These are phyloP conservation scores for Detonula confervacea DNA, from an alignment of 352 stramenopile genomes.

Conservation along the genomic window DNA sequence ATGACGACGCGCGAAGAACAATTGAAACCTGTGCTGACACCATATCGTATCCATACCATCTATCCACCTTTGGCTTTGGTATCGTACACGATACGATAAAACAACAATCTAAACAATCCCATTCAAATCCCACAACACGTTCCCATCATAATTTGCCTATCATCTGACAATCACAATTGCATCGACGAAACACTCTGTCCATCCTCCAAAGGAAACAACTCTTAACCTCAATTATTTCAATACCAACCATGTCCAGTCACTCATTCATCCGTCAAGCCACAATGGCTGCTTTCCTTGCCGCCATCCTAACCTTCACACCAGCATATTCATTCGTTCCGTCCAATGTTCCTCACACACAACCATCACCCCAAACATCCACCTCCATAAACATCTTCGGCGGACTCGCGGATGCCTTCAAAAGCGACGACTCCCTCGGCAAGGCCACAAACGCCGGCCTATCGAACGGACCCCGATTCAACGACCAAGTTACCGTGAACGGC, in stretches of 20 bases:
- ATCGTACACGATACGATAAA: too few species aligned
- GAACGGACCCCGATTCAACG: conserved; percentile 44
- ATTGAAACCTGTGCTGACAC: too few species aligned
- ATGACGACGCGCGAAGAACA: too few species aligned
- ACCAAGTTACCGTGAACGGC: conserved; percentile 64
- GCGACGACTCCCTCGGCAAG: conserved; percentile 76
- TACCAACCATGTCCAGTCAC: neutral
- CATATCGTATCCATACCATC: too few species aligned
- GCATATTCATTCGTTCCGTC: conserved; percentile 1
- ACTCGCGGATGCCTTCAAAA: conserved; percentile 73
- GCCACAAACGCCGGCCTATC: conserved; percentile 72
- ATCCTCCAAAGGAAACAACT: too few species aligned
- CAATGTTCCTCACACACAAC: neutral
- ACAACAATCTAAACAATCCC: too few species aligned
- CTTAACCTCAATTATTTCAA: neutral
- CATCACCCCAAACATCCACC: conserved; percentile 28
- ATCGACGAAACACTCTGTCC: too few species aligned
- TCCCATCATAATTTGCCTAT: too few species aligned
- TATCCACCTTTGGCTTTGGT: too few species aligned
- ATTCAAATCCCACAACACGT: too few species aligned
- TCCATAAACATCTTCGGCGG: conserved; percentile 64
- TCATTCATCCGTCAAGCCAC: conserved; percentile 8
- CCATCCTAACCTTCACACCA: too few species aligned
- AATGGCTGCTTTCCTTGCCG: neutral
- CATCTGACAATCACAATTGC: too few species aligned